Base-by-base conservation (phyloP, 164 flowering plant genomes). In the Dillenia turbinata region DNA sequence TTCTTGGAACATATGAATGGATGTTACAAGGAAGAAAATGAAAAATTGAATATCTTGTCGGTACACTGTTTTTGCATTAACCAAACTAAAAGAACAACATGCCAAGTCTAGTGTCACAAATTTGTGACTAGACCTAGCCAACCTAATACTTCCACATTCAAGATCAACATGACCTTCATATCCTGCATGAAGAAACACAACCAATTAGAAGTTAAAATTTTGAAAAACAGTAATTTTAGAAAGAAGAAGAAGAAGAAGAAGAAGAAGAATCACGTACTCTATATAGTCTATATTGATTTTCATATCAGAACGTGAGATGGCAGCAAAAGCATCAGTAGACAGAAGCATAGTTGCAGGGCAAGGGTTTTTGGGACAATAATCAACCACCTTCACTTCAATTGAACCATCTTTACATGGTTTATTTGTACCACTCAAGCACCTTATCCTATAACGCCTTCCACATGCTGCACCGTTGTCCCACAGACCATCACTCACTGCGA, bases 401-500 rank as follows among this genome's bases (percentile, higher is more conserved):
- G 60, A 59, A 2, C 53, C 59, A 17, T 47, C 15, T 60, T 71
- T 71, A 64, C 71, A 71, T 22, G 75, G 75, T 22, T 47, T 65
- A 26, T 49, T 60, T 13, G 19, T 49, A 3, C 73, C 71, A 53
- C 71, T 75, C 56, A 65, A 22, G 53, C 75, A 71, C 43, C 72
- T 66, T 44, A 75, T 14, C 50, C 66, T 62, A 43, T 75, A 68
- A 10, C 59, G 54, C 66, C 68, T 62, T 16, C 69, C 73, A 57
- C 74, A 70, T 10, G 78, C 74, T 9, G 78, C 74, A 9, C 78
- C 72, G 46, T 56, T 73, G 58, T 73, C 77, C 73, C 77, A 73
- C 26, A 73, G 10, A 9, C 68, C 70, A 12, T 66, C 73, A 16
- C 77, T 54, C 13, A 66, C 62, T 3, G 64, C 64, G 2, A 66